A percentile compares a stretch with the other conserved stretches of the same genome.
Conservation (phyloP, 495 filamentous ascomycete species). For the Penicillium pancosmium region DNA sequence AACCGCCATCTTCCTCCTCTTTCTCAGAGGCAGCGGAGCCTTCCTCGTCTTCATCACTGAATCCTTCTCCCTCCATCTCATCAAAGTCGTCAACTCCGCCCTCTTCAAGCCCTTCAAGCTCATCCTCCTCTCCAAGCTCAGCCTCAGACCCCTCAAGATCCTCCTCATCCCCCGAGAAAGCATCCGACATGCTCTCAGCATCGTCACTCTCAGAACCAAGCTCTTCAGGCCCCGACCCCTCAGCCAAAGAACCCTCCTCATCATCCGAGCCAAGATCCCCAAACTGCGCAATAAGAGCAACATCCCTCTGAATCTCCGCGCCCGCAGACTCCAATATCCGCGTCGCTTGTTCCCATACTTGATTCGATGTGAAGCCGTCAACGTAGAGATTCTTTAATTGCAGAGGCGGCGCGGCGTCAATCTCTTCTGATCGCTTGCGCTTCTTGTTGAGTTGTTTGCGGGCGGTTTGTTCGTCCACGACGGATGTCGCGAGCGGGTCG, state of each 20-base stretch:
- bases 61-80: conserved; percentile 28
- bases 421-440: conserved; percentile 60
- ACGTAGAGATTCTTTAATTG: conserved; percentile 78
- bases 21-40: conserved; percentile 21
- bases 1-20: conserved; percentile 38
- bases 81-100: conserved; percentile 17
- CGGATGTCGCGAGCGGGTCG: conserved; percentile 70
- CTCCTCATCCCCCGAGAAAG: conserved; percentile 40
- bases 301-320: conserved; percentile 38
- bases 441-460: conserved; percentile 64
- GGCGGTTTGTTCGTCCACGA: conserved; percentile 65
- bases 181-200: conserved; percentile 39
- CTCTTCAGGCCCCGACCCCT: conserved; percentile 35
- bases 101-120: background rate
- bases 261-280: conserved; percentile 18
- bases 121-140: background rate
- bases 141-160: conserved; percentile 17
- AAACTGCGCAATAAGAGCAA: conserved; percentile 25
- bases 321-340: conserved; percentile 58
- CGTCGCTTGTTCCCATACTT: conserved; percentile 93
- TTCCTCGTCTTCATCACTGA: conserved; percentile 23
- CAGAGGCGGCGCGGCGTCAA: conserved; percentile 51
- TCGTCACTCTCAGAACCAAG: conserved; percentile 40
- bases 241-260: conserved; percentile 12
- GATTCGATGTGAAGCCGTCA: conserved; percentile 83